Base-by-base conservation (phyloP, 2,329 filamentous ascomycete species). In the Dothiorella sarmentorum region DNA sequence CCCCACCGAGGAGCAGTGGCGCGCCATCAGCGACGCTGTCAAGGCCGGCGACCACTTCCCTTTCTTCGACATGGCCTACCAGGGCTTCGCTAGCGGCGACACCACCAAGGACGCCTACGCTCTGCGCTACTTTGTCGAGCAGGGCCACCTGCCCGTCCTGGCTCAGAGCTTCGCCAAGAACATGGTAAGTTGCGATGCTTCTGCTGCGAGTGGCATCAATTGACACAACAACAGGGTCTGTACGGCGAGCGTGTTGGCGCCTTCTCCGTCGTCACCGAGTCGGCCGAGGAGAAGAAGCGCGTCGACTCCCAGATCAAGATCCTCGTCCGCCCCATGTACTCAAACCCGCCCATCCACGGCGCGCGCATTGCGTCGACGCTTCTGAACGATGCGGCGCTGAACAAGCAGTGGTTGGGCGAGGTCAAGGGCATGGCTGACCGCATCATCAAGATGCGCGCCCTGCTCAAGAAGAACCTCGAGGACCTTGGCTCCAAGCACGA, bases 61-160 rank as follows among this genome's bases (percentile, higher is more conserved):
- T 69, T 97, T 99, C 85, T 99, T 97, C 80, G 93, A 97, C 77
- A 97, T 97, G 92, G 93, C 93, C 64, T 99, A 99, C 83, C 93
- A 99, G 80, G 93, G 93, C 68, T 97, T 99, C 72, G 93, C 93
- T 68, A 94, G 88, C 64, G 93, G 93, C 67, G 85, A 96, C 78
- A 94, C 90, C 64, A 85, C 95, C 81, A 87, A 87, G 76, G 93
- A 99, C 74, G 94, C 94, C 64, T 97, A 93, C 73, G 90, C 94
- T 62, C 84, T 97, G 66, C 87, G 94, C 66, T 83, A 97, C 82
- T 99, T 99, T 75, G 86, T 97, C 74, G 84, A 91, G 78, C 81
- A 97, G 79, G 93, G 93, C 69, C 91, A 96, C 81, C 85, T 91
- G 72, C 85, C 94, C 72, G 87, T 86, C 71, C 85, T 97, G 63